These are phyloP conservation scores for Sphaerulina vaccinii DNA, from an alignment of 2,329 filamentous ascomycete species.

Conservation along the genomic window DNA sequence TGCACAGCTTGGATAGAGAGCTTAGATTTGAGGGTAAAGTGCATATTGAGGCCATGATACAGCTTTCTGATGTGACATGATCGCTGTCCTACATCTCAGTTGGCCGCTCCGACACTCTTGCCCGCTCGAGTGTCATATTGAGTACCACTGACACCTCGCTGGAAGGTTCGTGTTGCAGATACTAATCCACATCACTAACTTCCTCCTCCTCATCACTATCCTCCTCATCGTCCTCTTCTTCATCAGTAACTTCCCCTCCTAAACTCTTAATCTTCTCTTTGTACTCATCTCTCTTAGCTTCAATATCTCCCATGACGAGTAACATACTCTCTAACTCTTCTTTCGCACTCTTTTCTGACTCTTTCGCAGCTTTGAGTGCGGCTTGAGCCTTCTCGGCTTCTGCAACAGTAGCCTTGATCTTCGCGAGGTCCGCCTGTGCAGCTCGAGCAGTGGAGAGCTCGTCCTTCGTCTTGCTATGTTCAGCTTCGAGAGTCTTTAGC, in stretches of 20 bases:
- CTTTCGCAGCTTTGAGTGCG: conserved; percentile 18
- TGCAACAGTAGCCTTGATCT: conserved; percentile 5
- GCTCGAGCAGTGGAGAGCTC: conserved; percentile 10
- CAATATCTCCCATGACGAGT: conserved; percentile 49
- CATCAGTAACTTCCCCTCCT: conserved; percentile 36
- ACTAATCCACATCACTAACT: conserved; percentile 25
- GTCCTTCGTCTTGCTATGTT: conserved; percentile 4
- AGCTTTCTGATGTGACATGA: no score
- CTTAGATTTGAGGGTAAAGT: conserved; percentile 31
- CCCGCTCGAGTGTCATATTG: no score
- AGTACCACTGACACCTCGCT: no score
- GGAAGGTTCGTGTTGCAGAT: no score
- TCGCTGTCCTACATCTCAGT: no score
- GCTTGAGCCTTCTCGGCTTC: conserved; percentile 19
- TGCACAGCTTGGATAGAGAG: conserved; percentile 39
- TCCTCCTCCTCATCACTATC: conserved; percentile 33
- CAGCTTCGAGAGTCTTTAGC: conserved; percentile 15
- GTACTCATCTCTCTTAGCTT: conserved; percentile 43
- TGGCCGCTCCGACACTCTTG: no score
- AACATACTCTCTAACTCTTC: conserved; percentile 36
- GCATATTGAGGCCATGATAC: no score
- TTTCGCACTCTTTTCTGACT: conserved; percentile 20
- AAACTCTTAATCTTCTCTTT: conserved; percentile 31
- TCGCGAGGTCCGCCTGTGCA: conserved; percentile 8
- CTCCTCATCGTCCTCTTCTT: conserved; percentile 34